Evolutionary conservation across 495 filamentous ascomycete species (phyloP), one percentile per base, ranked within the genome.

Genomic region (Apiosordaria backusii): DNA sequence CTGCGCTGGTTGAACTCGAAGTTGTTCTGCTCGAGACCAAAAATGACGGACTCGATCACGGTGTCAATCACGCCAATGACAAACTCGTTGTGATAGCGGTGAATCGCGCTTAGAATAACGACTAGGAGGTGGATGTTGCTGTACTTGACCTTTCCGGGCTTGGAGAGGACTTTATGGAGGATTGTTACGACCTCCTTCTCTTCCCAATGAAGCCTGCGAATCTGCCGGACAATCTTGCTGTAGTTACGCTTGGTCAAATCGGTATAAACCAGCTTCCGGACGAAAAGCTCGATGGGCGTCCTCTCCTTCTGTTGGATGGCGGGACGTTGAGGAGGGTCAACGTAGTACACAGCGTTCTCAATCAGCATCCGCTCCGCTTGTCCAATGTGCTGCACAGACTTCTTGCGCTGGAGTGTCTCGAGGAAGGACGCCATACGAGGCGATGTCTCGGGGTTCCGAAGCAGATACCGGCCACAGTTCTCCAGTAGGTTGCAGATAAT

Each of bases 1-100:
- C 95, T 90, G 66, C 95, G 90, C 77, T 99, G 95, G 74, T 97
- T 97, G 80, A 92, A 96, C 74, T 94, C 92, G 86, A 98, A 99
- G 75, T 98, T 94, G 68, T 97, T 98, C 68, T 91, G 86, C 77
- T 99, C 95, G 7, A 99, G 83, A 3, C 94, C 96, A 61, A 94
- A 81, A 0, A 87, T 90, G 66, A 98, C 92, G 21, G 90, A 88
- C 75, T 99, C 95, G 24, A 97, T 81, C 4, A 97, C 78, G 60
- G 94, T 90, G 76, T 99, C 95, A 66, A 99, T 90, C 35, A 97
- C 86, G 13, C 84, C 85, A 66, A 96, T 89, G 50, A 92, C 88
- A 67, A 97, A 99, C 29, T 90, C 90, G 68, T 93, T 88, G 67
- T 99, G 95, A 73, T 97, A 97, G 18, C 92, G 85, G 71, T 96